phyloP scores from a whole-genome alignment of 257 asterid species.

The Leonotis leonurus region DNA sequence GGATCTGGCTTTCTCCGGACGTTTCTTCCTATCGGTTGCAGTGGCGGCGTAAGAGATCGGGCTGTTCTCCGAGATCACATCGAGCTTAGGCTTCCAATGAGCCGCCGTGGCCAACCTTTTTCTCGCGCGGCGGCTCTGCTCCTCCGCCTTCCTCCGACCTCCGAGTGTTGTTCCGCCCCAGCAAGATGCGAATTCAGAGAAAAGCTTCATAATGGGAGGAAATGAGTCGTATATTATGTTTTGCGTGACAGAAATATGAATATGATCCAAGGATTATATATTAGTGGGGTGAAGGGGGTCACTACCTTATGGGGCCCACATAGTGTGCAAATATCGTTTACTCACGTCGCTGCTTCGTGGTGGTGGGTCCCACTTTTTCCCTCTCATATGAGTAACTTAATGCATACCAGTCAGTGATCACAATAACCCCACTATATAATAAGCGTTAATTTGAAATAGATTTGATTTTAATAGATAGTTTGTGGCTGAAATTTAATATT shows the following conservation, averaged over 20 bases:
- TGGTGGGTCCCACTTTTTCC: neutral
- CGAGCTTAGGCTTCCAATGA: conserved; percentile 49
- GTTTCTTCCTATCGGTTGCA: neutral
- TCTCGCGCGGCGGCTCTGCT: neutral
- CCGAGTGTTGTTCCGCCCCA: conserved; percentile 30
- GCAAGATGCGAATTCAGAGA: conserved; percentile 28
- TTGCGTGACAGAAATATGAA: no score
- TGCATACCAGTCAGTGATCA: no score
- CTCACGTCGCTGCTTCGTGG: neutral
- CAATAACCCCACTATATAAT: no score
- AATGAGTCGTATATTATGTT: neutral
- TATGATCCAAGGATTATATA: conserved; percentile 8
- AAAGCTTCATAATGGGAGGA: conserved; percentile 31
- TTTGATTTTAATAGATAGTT: no score
- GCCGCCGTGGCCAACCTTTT: neutral
- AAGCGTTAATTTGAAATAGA: no score
- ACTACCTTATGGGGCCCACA: neutral
- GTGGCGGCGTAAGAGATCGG: conserved; percentile 5
- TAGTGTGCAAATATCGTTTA: neutral
- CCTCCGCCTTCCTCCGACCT: neutral
- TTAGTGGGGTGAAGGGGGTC: neutral
- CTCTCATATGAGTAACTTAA: no score
- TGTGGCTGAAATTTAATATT: no score
- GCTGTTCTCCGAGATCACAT: conserved; percentile 35
- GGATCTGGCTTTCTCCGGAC: conserved; percentile 13